Percentiles rank a stretch among this genome's conserved stretches.
Evolutionary conservation across 1,284 basidiomycete species (phyloP).

Genomic region (Ganoderma leucocontextum): DNA sequence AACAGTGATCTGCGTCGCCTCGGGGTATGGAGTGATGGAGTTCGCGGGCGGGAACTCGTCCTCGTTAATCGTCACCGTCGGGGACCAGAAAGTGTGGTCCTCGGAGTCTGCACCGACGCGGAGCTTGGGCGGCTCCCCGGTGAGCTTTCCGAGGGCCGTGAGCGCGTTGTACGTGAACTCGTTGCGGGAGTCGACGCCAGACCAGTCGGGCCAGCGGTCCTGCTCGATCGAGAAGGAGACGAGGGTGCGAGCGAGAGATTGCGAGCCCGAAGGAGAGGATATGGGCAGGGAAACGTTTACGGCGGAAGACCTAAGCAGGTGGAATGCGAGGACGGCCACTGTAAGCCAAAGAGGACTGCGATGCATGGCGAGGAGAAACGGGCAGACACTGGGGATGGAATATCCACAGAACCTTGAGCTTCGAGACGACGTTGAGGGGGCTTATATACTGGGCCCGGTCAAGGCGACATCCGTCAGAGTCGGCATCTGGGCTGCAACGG

Average conservation of each 20-base stretch:
- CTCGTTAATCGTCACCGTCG: constrained; percentile 45
- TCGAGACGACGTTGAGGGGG: not conserved
- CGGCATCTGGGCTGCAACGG: not conserved
- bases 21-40: constrained; percentile 63
- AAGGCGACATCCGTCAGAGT: not conserved
- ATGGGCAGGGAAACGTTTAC: constrained; percentile 34
- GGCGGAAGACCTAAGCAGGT: constrained; percentile 12
- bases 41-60: constrained; percentile 55
- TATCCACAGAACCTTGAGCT: not conserved
- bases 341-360: not conserved
- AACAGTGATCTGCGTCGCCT: constrained; percentile 61
- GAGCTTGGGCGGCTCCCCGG: constrained; percentile 60
- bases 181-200: constrained; percentile 56
- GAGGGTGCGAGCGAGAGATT: constrained; percentile 44
- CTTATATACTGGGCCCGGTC: not conserved
- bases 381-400: not conserved
- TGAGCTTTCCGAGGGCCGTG: constrained; percentile 57
- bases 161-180: constrained; percentile 64
- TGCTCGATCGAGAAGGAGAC: constrained; percentile 72
- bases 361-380: not conserved
- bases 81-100: constrained; percentile 54
- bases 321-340: not conserved
- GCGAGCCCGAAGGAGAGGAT: constrained; percentile 28
- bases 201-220: constrained; percentile 72
- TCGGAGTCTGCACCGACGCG: constrained; percentile 70